These are phyloP conservation scores for Selaginella tamariscina DNA, from an alignment of 75 land plant genomes.

Conservation along the genomic window DNA sequence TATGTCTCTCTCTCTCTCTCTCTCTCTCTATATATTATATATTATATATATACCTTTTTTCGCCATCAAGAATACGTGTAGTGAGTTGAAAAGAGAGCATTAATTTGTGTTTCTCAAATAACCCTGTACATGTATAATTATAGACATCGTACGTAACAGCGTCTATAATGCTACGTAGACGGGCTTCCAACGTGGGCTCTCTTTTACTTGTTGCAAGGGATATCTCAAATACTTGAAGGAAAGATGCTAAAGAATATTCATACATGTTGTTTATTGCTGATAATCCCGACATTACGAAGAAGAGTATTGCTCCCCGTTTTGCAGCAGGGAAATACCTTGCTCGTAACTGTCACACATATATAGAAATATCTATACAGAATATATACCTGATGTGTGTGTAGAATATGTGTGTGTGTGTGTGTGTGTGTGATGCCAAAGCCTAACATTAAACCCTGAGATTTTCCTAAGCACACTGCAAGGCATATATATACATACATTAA, in stretches of 20 bases:
- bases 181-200: conserved; percentile 20
- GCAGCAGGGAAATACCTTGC: conserved; percentile 28
- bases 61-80: conserved; percentile 23
- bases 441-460: too few relatives aligned
- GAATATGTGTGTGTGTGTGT: too few relatives aligned
- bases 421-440: too few relatives aligned
- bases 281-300: conserved; percentile 22
- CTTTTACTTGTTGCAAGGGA: conserved; percentile 27
- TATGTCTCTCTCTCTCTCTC: too few relatives aligned
- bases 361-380: not conserved
- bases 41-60: too few relatives aligned
- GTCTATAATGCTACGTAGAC: conserved; percentile 24
- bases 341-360: conserved; percentile 19
- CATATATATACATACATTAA: too few relatives aligned
- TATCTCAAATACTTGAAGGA: conserved; percentile 24
- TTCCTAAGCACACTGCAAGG: too few relatives aligned
- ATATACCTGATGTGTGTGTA: not conserved
- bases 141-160: conserved; percentile 31
- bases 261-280: conserved; percentile 33
- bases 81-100: conserved; percentile 31
- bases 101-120: conserved; percentile 32
- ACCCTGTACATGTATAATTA: conserved; percentile 28
- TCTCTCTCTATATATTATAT: too few relatives aligned
- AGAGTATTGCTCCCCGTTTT: conserved; percentile 31
- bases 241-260: conserved; percentile 28